Conservation (phyloP, 768 basidiomycete genomes). For the Lactarius tabidus region DNA sequence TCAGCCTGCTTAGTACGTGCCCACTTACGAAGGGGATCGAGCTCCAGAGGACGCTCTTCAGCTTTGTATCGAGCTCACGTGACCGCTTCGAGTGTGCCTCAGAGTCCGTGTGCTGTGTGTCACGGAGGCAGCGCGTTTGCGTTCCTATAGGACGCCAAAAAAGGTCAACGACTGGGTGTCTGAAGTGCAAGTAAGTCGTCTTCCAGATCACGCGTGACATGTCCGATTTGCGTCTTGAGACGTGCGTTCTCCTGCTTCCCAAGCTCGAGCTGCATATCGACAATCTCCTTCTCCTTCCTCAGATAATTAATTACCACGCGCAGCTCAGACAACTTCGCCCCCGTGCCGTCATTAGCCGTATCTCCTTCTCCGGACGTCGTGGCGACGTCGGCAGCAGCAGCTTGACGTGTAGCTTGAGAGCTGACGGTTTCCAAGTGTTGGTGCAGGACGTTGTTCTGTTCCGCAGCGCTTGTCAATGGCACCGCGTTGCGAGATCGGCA, state of each 20-base stretch:
- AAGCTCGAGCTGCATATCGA: slow-evolving; percentile 81
- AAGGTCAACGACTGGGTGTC: too few species aligned
- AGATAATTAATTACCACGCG: slow-evolving; percentile 78
- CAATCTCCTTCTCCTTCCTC: slow-evolving; percentile 88
- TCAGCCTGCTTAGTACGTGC: slow-evolving; percentile 65
- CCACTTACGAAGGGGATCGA: slow-evolving; percentile 76
- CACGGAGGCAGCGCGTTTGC: slow-evolving; percentile 71
- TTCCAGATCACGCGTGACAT: slow-evolving; percentile 62
- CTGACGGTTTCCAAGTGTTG: slow-evolving; percentile 83
- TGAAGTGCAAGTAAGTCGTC: slow-evolving; percentile 55
- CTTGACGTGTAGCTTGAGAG: slow-evolving; percentile 72
- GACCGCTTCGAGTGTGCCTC: slow-evolving; percentile 67
- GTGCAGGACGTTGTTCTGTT: slow-evolving; percentile 75
- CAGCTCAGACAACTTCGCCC: slow-evolving; percentile 65
- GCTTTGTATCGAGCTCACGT: slow-evolving; percentile 59
- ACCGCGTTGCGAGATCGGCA: slow-evolving; percentile 66
- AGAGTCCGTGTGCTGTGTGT: slow-evolving; percentile 75
- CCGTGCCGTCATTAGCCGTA: slow-evolving; percentile 44
- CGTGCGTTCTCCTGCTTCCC: slow-evolving; percentile 73
- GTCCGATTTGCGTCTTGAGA: slow-evolving; percentile 71
- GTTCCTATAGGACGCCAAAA: slow-evolving; percentile 70
- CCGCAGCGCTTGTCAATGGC: slow-evolving; percentile 65
- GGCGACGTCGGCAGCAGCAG: slow-evolving; percentile 53
- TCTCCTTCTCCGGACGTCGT: slow-evolving; percentile 42
- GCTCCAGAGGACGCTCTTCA: slow-evolving; percentile 55